These are phyloP conservation scores for Gossypium rotundifolium DNA, from an alignment of 345 rosid genomes.

Conservation along the genomic window DNA sequence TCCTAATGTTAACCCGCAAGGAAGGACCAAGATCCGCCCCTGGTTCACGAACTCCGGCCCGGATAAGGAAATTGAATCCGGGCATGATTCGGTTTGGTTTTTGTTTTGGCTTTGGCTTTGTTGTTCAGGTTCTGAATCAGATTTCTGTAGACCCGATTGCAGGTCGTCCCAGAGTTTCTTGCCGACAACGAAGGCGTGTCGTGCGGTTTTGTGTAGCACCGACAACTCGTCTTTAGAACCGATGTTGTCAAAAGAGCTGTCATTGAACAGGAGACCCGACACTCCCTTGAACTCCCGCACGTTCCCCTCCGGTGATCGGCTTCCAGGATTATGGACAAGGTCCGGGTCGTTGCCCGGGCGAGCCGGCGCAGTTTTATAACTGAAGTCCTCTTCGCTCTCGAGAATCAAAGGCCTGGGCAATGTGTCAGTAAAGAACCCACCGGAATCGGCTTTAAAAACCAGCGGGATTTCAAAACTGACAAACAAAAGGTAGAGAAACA, in stretches of 20 bases:
- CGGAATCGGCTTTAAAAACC: conserved; percentile 27
- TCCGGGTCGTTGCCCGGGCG: conserved; percentile 1
- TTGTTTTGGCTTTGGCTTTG: conserved; percentile 7
- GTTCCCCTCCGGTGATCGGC: conserved; percentile 15
- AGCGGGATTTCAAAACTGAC: conserved; percentile 42
- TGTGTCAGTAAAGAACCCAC: conserved; percentile 23
- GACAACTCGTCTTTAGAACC: conserved; percentile 39
- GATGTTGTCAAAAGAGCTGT: conserved; percentile 28
- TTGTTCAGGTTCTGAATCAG: conserved; percentile 3
- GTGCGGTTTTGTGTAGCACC: conserved; percentile 50
- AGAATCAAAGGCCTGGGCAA: conserved; percentile 31
- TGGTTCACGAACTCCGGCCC: conserved; percentile 45
- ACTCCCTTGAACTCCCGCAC: conserved; percentile 28
- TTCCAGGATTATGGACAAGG: neutral
- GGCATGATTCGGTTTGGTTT: conserved; percentile 39
- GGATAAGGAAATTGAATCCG: conserved; percentile 42
- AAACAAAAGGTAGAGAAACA: conserved; percentile 40
- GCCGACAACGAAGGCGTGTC: conserved; percentile 55
- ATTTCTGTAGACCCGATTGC: conserved; percentile 24
- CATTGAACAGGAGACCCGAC: conserved; percentile 45
- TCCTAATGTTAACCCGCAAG: conserved; percentile 57
- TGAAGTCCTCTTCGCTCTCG: conserved; percentile 14
- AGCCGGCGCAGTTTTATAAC: conserved; percentile 9
- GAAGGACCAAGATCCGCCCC: conserved; percentile 48
- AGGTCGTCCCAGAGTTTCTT: conserved; percentile 49